phyloP scores from a whole-genome alignment of 75 land plant species.

The Cryptomeria japonica region DNA sequence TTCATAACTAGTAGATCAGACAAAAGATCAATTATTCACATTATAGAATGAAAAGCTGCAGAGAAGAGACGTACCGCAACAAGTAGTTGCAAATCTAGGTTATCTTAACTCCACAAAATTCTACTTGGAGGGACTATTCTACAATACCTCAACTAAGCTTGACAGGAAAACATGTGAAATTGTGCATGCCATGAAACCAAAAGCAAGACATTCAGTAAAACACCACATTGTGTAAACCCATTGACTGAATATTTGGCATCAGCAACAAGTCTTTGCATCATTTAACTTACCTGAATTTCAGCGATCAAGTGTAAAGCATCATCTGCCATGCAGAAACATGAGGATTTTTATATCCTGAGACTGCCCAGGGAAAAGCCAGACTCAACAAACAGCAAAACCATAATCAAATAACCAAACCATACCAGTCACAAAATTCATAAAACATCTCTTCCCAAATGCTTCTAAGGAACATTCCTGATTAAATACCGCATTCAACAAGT shows the following conservation, averaged over 20 bases:
- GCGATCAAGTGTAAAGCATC: constrained; percentile 16
- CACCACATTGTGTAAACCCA: not conserved
- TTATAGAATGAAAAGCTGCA: no score
- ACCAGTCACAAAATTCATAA: not conserved
- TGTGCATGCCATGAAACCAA: not conserved
- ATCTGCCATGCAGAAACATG: not conserved
- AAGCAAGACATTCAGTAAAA: not conserved
- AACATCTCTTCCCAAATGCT: no score
- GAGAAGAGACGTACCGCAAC: no score
- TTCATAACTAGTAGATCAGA: no score
- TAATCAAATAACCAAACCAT: not conserved
- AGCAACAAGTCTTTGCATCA: not conserved
- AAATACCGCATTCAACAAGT: not conserved
- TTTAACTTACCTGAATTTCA: constrained; percentile 13
- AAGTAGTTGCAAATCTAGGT: no score
- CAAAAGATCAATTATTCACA: no score
- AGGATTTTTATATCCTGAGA: not conserved
- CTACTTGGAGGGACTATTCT: no score
- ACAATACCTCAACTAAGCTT: no score
- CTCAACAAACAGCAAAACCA: not conserved
- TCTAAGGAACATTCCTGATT: not conserved
- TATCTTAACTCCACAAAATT: no score
- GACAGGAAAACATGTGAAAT: no score
- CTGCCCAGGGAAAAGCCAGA: no score
- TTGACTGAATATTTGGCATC: not conserved